Conservation (phyloP, 176 grass and related monocot genomes). For the Ensete ventricosum region DNA sequence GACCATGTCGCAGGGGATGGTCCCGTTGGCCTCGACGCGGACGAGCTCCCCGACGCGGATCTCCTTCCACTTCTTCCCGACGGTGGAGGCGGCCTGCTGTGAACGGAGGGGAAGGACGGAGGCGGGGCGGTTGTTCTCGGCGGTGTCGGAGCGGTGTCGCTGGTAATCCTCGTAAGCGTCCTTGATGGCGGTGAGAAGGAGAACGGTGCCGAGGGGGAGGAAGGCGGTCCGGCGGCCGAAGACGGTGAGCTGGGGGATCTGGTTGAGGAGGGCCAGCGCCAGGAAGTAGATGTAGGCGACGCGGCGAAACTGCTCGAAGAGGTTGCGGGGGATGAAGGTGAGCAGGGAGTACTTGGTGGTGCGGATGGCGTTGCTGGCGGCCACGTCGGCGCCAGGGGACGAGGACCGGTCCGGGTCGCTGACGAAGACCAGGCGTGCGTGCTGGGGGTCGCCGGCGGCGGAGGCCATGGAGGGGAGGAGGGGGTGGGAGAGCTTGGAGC, state of each 20-base stretch:
- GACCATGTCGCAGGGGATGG: slow-evolving; percentile 64
- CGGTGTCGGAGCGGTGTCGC: slow-evolving; percentile 64
- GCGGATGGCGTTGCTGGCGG: slow-evolving; percentile 36
- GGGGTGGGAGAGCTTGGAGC: too few relatives aligned
- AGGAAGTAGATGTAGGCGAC: slow-evolving; percentile 92
- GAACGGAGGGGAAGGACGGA: slow-evolving; percentile 29
- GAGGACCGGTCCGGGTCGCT: slow-evolving; percentile 14
- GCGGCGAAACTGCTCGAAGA: slow-evolving; percentile 90
- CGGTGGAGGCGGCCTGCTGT: slow-evolving; percentile 30
- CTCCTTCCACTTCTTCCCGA: slow-evolving; percentile 39
- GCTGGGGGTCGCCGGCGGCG: slow-evolving; percentile 8
- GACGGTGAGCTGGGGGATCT: slow-evolving; percentile 68
- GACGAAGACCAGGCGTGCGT: slow-evolving; percentile 43
- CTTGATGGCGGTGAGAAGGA: slow-evolving; percentile 82
- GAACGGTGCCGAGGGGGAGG: slow-evolving; percentile 64
- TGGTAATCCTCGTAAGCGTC: slow-evolving; percentile 88
- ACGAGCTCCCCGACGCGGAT: slow-evolving; percentile 67
- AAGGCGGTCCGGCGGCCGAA: slow-evolving; percentile 61
- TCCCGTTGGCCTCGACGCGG: slow-evolving; percentile 40
- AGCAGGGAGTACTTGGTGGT: slow-evolving; percentile 71
- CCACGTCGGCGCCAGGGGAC: not conserved
- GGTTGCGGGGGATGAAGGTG: slow-evolving; percentile 74
- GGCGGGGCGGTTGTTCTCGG: slow-evolving; percentile 58
- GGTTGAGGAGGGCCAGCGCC: slow-evolving; percentile 74
- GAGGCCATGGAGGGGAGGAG: too few relatives aligned